These are phyloP conservation scores for Candida chauliodis DNA, from an alignment of 805 yeast species.

Conservation along the genomic window DNA sequence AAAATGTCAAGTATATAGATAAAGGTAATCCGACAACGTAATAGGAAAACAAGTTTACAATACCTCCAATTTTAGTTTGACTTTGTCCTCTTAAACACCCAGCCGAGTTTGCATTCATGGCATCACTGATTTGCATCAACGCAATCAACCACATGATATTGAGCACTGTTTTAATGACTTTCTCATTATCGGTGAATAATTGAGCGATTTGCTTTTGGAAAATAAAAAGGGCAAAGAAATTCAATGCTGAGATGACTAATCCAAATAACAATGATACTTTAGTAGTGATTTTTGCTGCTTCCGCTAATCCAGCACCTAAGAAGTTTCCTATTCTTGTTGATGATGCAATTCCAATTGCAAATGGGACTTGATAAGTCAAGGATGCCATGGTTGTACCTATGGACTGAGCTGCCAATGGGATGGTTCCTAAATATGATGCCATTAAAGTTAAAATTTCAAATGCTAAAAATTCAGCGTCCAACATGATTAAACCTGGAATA, in stretches of 20 bases:
- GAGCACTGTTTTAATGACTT: conserved; percentile 49
- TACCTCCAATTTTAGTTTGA: conserved; percentile 60
- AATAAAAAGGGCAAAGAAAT: conserved; percentile 26
- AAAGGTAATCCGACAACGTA: conserved; percentile 63
- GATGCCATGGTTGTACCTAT: conserved; percentile 47
- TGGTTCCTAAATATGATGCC: conserved; percentile 53
- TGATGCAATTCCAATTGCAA: conserved; percentile 56
- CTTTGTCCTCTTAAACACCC: conserved; percentile 81
- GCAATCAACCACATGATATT: conserved; percentile 61
- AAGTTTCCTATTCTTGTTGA: conserved; percentile 57
- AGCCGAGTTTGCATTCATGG: conserved; percentile 66
- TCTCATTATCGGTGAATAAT: conserved; percentile 58
- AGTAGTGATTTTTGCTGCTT: conserved; percentile 34
- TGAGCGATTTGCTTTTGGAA: conserved; percentile 34
- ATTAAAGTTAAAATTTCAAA: conserved; percentile 55
- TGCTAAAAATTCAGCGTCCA: conserved; percentile 58
- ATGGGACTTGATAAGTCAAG: conserved; percentile 53
- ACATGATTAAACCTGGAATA: conserved; percentile 54
- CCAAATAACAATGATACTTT: conserved; percentile 37
- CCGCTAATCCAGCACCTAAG: conserved; percentile 45
- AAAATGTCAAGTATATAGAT: conserved; percentile 52
- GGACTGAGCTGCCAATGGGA: conserved; percentile 50
- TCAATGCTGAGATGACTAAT: conserved; percentile 28
- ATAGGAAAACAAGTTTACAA: conserved; percentile 53
- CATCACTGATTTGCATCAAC: conserved; percentile 67